Base-by-base conservation (phyloP, 331 rosid genomes). In the Malus hybrid region DNA sequence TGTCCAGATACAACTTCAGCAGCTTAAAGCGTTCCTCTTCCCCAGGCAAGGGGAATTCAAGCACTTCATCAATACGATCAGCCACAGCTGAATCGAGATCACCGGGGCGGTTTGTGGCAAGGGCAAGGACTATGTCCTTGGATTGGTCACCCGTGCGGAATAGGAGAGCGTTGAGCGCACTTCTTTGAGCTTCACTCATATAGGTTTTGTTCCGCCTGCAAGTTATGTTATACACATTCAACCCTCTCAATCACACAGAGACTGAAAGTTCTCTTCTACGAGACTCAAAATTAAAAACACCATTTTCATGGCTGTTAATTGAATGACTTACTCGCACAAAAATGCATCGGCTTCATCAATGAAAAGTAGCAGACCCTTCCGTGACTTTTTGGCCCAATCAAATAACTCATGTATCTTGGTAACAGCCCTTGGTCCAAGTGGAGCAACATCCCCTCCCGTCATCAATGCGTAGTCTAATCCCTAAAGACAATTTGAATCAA, bases 371-470 rank as follows among this genome's bases (percentile, higher is more conserved):
- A 94, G 84, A 76, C 99, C 99, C 85, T 68, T 87, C 33, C 81
- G 86, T 12, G 99, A 94, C 68, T 94, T 94, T 85, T 90, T 94
- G 65, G 95, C 73, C 97, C 99, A 94, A 80, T 94, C 99, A 80
- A 94, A 91, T 86, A 94, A 77, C 81, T 91, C 92, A 81, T 94
- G 99, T 75, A 94, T 94, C 87, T 92, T 94, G 59, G 99, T 94
- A 16, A 94, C 99, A 76, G 99, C 99, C 85, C 92, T 96, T 31
- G 97, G 77, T 44, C 99, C 99, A 62, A 94, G 85, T 0, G 99
- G 99, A 69, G 96, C 96, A 80, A 94, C 99, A 84, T 94, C 99
- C 56, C 99, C 99, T 84, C 99, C 99, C 10, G 96, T 94, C 99
- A 94, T 94, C 84, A 94, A 86, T 62, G 99, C 99, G 75, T 94